phyloP scores from a whole-genome alignment of 352 stramenopile genomes.

The Peronospora belbahrii region DNA sequence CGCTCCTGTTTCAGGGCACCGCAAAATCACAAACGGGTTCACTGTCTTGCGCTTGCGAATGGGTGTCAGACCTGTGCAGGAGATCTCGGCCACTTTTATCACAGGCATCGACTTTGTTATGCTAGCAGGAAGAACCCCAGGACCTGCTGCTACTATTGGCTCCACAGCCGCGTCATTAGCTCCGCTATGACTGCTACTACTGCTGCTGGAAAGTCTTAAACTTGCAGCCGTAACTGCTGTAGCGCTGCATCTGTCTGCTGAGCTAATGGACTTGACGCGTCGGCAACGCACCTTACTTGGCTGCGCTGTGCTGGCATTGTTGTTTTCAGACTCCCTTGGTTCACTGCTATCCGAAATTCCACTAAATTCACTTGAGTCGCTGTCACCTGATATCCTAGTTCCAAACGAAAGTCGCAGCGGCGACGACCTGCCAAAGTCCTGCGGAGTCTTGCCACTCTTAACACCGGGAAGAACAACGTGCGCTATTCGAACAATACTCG shows the following conservation, averaged over 20 bases:
- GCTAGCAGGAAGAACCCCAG: background rate
- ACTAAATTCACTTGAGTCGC: conserved; percentile 24
- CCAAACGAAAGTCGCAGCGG: conserved; percentile 24
- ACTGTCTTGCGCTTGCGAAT: conserved; percentile 49
- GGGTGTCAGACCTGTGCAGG: conserved; percentile 31
- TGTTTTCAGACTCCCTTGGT: conserved; percentile 14
- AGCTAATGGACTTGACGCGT: conserved; percentile 23
- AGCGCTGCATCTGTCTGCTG: conserved; percentile 14
- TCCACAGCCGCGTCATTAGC: conserved; percentile 20
- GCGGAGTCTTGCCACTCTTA: conserved; percentile 28
- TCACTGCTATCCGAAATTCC: conserved; percentile 22
- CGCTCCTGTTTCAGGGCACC: conserved; percentile 18
- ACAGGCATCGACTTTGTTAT: conserved; percentile 5
- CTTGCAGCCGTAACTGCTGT: conserved; percentile 17
- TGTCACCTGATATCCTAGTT: conserved; percentile 20
- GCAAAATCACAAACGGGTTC: conserved; percentile 48
- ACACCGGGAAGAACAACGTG: conserved; percentile 37
- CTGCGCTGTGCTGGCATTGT: conserved; percentile 3
- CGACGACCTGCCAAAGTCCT: conserved; percentile 28
- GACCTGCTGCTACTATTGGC: conserved; percentile 4
- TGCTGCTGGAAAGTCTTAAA: conserved; percentile 25
- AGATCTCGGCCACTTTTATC: conserved; percentile 28
- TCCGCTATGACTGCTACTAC: conserved; percentile 27
- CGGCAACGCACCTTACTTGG: conserved; percentile 14
- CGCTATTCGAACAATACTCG: conserved; percentile 30